Base-by-base conservation (phyloP, 768 basidiomycete genomes). In the Scleroderma bovista region DNA sequence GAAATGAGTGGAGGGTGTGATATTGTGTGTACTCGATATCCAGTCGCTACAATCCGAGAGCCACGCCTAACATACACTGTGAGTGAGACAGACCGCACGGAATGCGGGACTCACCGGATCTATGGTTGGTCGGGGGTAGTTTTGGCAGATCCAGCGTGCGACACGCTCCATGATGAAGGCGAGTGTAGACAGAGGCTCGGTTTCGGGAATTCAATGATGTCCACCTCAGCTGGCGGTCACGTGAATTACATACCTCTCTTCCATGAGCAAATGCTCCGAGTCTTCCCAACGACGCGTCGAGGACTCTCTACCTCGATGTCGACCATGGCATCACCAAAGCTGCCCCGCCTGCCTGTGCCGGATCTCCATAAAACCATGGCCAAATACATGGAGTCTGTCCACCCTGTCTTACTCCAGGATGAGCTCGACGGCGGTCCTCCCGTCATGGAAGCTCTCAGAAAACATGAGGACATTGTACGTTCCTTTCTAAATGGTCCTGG, bases 301-400 rank as follows among this genome's bases (percentile, higher is more conserved):
- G 2, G 15, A 29, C 19, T 36, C 38, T 13, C 20, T 7, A 43
- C 24, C 16, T 11, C 42, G 15, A 48, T 52, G 46, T 23, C 45
- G 24, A 15, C 42, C 17, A 31, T n/a, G 19, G 9, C 43, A 17
- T n/a, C 31, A 7, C 49, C 46, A 13, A 51, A 51, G 20, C 62
- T 89, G 31, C 85, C 85, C 11, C 81, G 89, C 49, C 74, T 96
- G 10, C 94, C 94, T 1, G 79, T 96, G 3, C 93, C 93, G 16
- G 77, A 84, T 51, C 76, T 97, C 2, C 75, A 76, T 29, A 75
- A 80, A 58, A 88, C 89, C 0, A 72, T 97, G 33, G 77, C 86
- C 56, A 78, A 75, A 49, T 98, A 96, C 63, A 69, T 94, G 17
- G 76, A 77, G 47, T 87, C 88, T 16, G 66, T 98, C 2, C 75